phyloP scores from a whole-genome alignment of 2,329 filamentous ascomycete genomes.

The Alternaria novae-zelandiae region DNA sequence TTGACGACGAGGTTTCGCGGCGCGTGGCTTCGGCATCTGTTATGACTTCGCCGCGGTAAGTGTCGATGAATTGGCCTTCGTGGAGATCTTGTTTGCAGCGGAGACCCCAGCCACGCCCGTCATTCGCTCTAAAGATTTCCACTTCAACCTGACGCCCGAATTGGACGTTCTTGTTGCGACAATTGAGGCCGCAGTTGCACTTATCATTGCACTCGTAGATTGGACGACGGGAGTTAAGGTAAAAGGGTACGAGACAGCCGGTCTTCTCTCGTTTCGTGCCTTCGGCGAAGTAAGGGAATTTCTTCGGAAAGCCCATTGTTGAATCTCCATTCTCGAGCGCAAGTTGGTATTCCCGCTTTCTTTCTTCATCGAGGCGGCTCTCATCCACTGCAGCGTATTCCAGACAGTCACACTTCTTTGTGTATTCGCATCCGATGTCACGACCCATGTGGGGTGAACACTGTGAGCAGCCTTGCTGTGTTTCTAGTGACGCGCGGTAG shows the following conservation, averaged over 20 bases:
- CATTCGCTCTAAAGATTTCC: slow-evolving; percentile 74
- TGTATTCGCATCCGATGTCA: slow-evolving; percentile 67
- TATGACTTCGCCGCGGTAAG: slow-evolving; percentile 71
- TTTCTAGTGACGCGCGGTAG: slow-evolving; percentile 63
- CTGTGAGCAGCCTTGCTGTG: slow-evolving; percentile 69
- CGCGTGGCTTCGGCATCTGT: slow-evolving; percentile 65
- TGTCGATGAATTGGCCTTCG: slow-evolving; percentile 79
- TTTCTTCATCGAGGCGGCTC: slow-evolving; percentile 35
- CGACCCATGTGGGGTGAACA: slow-evolving; percentile 65
- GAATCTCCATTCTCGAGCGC: slow-evolving; percentile 28
- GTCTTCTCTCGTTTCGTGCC: slow-evolving; percentile 34
- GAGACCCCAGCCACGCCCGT: slow-evolving; percentile 79
- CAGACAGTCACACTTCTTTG: slow-evolving; percentile 69
- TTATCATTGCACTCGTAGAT: slow-evolving; percentile 82
- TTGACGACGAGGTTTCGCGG: slow-evolving; percentile 63
- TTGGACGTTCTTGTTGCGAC: slow-evolving; percentile 79
- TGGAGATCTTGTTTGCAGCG: slow-evolving; percentile 68
- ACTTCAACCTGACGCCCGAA: slow-evolving; percentile 73
- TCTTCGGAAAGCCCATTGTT: slow-evolving; percentile 51
- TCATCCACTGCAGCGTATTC: slow-evolving; percentile 63
- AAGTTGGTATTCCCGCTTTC: slow-evolving; percentile 29
- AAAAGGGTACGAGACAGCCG: slow-evolving; percentile 49
- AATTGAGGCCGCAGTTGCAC: slow-evolving; percentile 69
- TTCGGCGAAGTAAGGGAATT: slow-evolving; percentile 67
- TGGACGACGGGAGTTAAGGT: slow-evolving; percentile 53